Conservation (phyloP, 2,329 filamentous ascomycete genomes). For the Penicillium oxalicum region DNA sequence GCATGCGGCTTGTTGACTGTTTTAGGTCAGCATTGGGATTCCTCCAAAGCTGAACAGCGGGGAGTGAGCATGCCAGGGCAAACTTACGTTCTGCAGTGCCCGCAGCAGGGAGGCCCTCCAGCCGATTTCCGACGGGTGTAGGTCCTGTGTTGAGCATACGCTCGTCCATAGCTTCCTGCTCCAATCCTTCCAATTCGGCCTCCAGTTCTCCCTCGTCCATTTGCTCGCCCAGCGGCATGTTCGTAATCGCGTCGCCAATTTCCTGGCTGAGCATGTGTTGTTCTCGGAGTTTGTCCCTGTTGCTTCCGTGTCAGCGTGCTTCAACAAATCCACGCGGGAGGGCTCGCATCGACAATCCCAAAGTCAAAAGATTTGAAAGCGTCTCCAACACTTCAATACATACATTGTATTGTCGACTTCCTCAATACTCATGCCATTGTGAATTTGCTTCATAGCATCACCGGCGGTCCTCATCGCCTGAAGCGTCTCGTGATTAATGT, state of each 20-base stretch:
- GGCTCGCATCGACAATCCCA: background rate
- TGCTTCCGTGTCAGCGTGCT: slow-evolving; percentile 8
- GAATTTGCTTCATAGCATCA: slow-evolving; percentile 86
- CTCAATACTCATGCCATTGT: slow-evolving; percentile 82
- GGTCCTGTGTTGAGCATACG: slow-evolving; percentile 86
- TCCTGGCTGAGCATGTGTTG: slow-evolving; percentile 91
- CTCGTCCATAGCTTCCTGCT: slow-evolving; percentile 89
- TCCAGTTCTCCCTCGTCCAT: slow-evolving; percentile 85
- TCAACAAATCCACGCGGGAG: background rate
- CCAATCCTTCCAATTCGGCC: slow-evolving; percentile 74
- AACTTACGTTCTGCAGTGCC: slow-evolving; percentile 70
- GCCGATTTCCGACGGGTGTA: slow-evolving; percentile 72
- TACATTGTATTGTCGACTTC: slow-evolving; percentile 96
- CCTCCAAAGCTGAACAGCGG: background rate
- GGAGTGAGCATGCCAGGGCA: background rate
- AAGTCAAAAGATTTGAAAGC: background rate
- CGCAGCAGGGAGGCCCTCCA: slow-evolving; percentile 70
- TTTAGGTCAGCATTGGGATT: slow-evolving; percentile 4
- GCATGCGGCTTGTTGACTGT: slow-evolving; percentile 42
- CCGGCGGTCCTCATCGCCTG: slow-evolving; percentile 89
- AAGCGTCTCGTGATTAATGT: slow-evolving; percentile 96
- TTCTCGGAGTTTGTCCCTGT: slow-evolving; percentile 81
- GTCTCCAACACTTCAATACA: slow-evolving; percentile 31
- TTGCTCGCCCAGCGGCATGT: slow-evolving; percentile 58
- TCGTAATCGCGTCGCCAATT: slow-evolving; percentile 79